phyloP scores from a whole-genome alignment of 73 alveolate genomes.

The Durusdinium trenchii region DNA sequence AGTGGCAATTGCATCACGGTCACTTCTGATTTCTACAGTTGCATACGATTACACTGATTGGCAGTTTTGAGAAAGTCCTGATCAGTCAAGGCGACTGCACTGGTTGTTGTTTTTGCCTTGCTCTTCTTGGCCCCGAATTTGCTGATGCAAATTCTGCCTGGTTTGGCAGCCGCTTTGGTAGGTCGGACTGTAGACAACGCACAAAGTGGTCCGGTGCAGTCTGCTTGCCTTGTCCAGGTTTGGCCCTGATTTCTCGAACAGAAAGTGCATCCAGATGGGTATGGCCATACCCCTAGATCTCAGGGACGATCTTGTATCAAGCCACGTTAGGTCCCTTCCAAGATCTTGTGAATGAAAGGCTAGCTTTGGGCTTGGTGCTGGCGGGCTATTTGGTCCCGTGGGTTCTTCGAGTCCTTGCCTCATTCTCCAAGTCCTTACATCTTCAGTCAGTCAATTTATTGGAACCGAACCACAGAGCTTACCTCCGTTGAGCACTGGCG shows the following conservation, averaged over 20 bases:
- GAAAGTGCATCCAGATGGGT: slow-evolving; percentile 75
- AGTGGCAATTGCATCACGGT: neutral
- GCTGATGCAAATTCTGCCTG: slow-evolving; percentile 65
- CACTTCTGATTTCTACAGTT: too few species aligned
- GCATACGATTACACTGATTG: too few species aligned
- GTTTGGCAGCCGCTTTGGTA: neutral
- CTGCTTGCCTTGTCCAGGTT: neutral
- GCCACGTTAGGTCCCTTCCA: neutral
- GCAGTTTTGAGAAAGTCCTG: neutral
- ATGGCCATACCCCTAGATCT: neutral
- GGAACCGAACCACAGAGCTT: too few species aligned
- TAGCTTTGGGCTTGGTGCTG: slow-evolving; percentile 37
- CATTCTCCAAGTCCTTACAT: too few species aligned
- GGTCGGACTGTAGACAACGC: neutral
- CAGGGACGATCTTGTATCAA: neutral
- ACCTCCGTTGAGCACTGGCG: too few species aligned
- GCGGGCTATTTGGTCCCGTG: slow-evolving; percentile 40
- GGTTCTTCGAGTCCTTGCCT: slow-evolving; percentile 20
- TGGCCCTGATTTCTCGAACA: slow-evolving; percentile 24
- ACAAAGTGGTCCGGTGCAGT: neutral
- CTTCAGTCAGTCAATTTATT: too few species aligned
- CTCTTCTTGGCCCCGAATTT: slow-evolving; percentile 59
- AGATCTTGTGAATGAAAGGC: neutral
- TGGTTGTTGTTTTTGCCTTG: neutral
- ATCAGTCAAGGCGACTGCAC: slow-evolving; percentile 1